phyloP scores from a whole-genome alignment of 345 rosid genomes.

The Anacardium occidentale region DNA sequence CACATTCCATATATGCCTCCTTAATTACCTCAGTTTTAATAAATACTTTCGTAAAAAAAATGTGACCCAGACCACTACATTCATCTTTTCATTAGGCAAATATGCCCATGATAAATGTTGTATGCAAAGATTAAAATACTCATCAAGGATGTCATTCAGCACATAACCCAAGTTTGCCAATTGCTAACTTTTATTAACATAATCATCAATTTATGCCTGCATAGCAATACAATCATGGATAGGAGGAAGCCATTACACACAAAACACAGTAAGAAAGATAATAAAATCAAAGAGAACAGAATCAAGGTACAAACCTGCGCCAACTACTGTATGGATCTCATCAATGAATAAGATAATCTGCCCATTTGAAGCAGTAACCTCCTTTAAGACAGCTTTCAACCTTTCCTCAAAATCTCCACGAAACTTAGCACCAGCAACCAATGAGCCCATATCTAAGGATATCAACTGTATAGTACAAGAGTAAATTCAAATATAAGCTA shows the following conservation, averaged over 20 bases:
- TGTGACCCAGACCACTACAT: not conserved
- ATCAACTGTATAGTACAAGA: conserved; percentile 50
- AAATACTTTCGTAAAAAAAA: not conserved
- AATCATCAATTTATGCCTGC: not conserved
- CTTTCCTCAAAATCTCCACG: conserved; percentile 86
- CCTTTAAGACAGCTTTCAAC: conserved; percentile 89
- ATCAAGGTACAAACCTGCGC: conserved; percentile 56
- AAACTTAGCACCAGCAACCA: conserved; percentile 87
- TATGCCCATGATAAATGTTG: not conserved
- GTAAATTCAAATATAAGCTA: not conserved
- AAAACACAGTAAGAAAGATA: not conserved
- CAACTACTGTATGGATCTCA: conserved; percentile 90
- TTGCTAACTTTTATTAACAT: not conserved
- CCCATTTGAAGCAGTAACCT: conserved; percentile 87
- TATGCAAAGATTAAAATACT: no score
- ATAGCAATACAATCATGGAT: not conserved
- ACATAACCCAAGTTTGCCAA: not conserved
- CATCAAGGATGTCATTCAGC: not conserved
- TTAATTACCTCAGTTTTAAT: not conserved
- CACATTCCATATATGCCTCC: no score
- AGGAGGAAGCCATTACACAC: not conserved
- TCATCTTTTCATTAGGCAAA: not conserved
- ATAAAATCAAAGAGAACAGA: conserved; percentile 5
- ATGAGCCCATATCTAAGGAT: conserved; percentile 86
- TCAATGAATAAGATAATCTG: conserved; percentile 83